phyloP scores from a whole-genome alignment of 1,284 basidiomycete species.

The Sphaerobolus stellatus region DNA sequence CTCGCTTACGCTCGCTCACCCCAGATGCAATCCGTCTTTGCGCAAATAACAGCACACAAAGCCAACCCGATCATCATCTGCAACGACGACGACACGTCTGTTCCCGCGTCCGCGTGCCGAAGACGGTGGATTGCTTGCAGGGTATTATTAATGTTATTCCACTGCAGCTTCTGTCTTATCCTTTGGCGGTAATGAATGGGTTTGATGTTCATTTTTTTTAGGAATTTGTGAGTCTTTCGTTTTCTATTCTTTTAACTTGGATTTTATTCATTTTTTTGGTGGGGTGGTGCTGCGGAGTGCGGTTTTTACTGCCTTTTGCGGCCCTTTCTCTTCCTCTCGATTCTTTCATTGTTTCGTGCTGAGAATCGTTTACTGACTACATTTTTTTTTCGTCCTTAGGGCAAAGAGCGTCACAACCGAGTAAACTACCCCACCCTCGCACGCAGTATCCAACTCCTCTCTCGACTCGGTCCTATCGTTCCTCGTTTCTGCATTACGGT shows the following conservation, averaged over 20 bases:
- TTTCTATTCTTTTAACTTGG: no score
- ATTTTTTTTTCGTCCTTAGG: conserved; percentile 40
- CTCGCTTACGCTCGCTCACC: neutral
- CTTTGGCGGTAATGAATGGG: conserved; percentile 92
- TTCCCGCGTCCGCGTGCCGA: conserved; percentile 84
- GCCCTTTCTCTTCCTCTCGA: no score
- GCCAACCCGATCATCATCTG: conserved; percentile 95
- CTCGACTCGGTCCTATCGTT: no score
- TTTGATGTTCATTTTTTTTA: conserved; percentile 98
- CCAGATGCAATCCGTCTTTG: conserved; percentile 88
- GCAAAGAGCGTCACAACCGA: conserved; percentile 84
- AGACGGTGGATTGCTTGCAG: conserved; percentile 94
- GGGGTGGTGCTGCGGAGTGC: no score
- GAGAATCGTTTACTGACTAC: conserved; percentile 8
- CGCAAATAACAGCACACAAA: conserved; percentile 96
- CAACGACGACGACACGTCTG: conserved; percentile 88
- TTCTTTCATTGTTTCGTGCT: no score
- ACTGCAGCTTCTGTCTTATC: conserved; percentile 94
- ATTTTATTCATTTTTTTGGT: no score
- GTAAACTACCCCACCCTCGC: no score
- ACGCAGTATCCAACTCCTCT: no score
- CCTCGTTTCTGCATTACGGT: no score
- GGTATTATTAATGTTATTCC: conserved; percentile 97
- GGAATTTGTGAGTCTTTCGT: conserved; percentile 73
- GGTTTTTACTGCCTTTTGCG: no score